Evolutionary conservation across 176 grass and related monocot genomes (phyloP), one percentile per base, ranked within the genome.

Genomic region (Elymus sibiricus): DNA sequence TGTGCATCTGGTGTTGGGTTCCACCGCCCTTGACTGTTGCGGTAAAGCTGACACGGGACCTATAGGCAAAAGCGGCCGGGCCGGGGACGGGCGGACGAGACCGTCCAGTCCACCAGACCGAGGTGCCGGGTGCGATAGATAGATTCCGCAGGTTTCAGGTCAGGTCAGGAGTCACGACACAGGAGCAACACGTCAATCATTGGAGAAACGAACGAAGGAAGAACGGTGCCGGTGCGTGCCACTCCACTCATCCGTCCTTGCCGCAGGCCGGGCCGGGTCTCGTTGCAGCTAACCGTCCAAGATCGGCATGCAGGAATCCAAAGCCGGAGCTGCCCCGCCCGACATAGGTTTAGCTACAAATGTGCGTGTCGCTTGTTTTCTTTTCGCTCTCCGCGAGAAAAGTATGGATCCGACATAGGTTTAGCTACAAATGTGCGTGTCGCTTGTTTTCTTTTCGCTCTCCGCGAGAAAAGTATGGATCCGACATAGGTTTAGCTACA

Each of bases 231-330:
- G n/a, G n/a, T n/a, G n/a, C n/a, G 5, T 8, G 7, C 29, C 29
- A 29, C 29, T 40, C 29, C 31, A 19, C 7, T n/a, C 58, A 2
- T 59, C n/a, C n/a, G n/a, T n/a, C 21, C 19, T 51, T 44, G 6
- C 40, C 27, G 25, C 70, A 26, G 32, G 70, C 73, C 29, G 43
- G 31, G 29, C 29, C 29, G 29, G n/a, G 32, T 56, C 47, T 16
- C 81, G 81, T 89, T 89, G 43, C 67, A 15, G 67, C 76, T 84
- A 58, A 67, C 66, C 43, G 56, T 79, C 64, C 87, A 32, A n/a
- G 76, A 89, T 24, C 25, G 82, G 75, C 81, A 89, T 73, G 32
- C 32, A 34, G 59, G 59, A 26, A 13, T 62, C 59, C 59, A 21
- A 62, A 62, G 59, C 59, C 32, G 32, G 3, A 34, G 32, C 32